Evolutionary conservation across 331 rosid genomes (phyloP), one percentile per base, ranked within the genome.

Genomic region (Spiraea crenata): DNA sequence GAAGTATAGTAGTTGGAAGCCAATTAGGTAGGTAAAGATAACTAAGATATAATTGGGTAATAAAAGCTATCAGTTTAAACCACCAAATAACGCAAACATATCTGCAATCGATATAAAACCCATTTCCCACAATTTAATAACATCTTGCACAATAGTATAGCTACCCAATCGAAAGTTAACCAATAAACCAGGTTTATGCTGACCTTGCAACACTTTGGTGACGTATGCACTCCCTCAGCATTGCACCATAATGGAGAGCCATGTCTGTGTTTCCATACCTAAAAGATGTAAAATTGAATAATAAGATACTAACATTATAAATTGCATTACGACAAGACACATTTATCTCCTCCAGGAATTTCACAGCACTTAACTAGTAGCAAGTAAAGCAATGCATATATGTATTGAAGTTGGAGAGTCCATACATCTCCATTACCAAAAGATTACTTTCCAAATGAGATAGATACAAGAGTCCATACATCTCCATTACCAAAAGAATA

Each of bases 181-280:
- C 16, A 13, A 75, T 62, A 50, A 77, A 72, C 31, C 41, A 62
- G 31, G 37, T 73, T 50, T 35, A 40, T 70, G 35, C 87, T 79
- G 78, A 93, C 98, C 78, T 93, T 56, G 98, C 98, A 84, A 93
- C 97, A 61, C 74, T 84, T 83, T 93, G 97, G 82, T 90, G 98
- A 70, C 98, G 89, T 76, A 93, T 90, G 81, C 98, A 93, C 83
- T 93, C 98, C 82, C 96, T 84, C 82, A 93, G 73, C 97, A 93
- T 93, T 69, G 97, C 83, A 65, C 98, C 93, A 70, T 85, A 93
- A 75, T 93, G 98, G 56, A 93, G 79, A 78, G 96, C 97, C 98
- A 93, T 87, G 48, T 88, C 92, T 35, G 85, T 69, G 79, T 77
- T 80, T 74, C 81, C 98, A 45, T 90, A 93, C 56, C 98, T 93